Conservation (phyloP, 441 rosid species). For the Syzygium malaccense region DNA sequence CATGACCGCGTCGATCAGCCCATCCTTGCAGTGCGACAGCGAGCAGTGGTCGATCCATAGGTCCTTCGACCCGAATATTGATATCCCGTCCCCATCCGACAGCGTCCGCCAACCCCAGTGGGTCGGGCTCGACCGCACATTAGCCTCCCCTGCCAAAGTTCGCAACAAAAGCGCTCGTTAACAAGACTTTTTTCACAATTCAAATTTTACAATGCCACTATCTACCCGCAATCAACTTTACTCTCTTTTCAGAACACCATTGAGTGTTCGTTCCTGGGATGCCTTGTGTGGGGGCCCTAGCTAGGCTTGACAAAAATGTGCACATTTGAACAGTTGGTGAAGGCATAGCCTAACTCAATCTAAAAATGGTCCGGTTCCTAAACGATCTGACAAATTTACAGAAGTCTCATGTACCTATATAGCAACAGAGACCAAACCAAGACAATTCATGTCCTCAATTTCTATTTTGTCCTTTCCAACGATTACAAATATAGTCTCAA, state of each 20-base stretch:
- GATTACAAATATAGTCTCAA: neutral
- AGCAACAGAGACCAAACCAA: neutral
- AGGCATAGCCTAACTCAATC: neutral
- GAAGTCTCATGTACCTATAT: neutral
- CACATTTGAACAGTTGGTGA: neutral
- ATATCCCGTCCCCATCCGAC: conserved; percentile 94
- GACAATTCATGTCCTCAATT: neutral
- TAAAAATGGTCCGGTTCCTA: neutral
- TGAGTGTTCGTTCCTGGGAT: neutral
- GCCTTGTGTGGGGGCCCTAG: neutral
- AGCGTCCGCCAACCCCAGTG: conserved; percentile 68
- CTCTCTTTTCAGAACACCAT: neutral
- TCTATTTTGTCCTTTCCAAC: neutral
- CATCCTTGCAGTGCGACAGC: conserved; percentile 78
- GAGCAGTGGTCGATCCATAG: conserved; percentile 95
- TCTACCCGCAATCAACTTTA: neutral
- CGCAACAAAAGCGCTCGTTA: neutral
- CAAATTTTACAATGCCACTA: neutral
- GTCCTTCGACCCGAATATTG: conserved; percentile 80
- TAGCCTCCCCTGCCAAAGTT: conserved; percentile 46
- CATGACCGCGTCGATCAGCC: conserved; percentile 84
- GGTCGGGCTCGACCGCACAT: conserved; percentile 74
- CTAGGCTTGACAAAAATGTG: neutral
- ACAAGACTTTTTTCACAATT: neutral
- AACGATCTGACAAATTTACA: neutral